Base-by-base conservation (phyloP, 352 stramenopile genomes). In the Globisporangium polare region DNA sequence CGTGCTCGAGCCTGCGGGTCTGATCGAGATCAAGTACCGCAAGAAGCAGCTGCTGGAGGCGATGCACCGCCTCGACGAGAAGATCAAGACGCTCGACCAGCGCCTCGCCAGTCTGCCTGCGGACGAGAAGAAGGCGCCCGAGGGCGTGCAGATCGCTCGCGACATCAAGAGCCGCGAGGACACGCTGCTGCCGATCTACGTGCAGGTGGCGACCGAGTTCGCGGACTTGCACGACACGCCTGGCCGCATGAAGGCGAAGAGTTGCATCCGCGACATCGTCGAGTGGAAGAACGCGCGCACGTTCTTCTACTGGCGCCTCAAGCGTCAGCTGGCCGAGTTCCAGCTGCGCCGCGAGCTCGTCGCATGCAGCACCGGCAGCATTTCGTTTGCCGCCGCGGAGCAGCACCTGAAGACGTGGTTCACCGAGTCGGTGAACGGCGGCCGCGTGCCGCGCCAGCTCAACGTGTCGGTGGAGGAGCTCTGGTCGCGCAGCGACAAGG, bases 181-280 rank as follows among this genome's bases (percentile, higher is more conserved):
- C 53, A 74, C 86, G 53, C 75, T 99, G 22, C 71, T 99, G 65
- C 97, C 97, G 33, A 94, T 99, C 29, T 99, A 99, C 69, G 80
- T 98, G 22, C 95, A 99, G 81, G 94, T 99, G 66, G 91, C 97
- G 31, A 98, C 99, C 27, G 94, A 99, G 75, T 99, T 99, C 74
- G 98, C 97, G 31, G 98, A 99, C 72, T 83, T 99, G 37, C 98
- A 99, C 81, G 98, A 99, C 75, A 99, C 96, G 52, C 97, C 98
- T 35, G 98, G 97, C n/a, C 89, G 98, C 58, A 99, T 99, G 98
- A 96, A 99, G 77, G 96, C 97, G 43, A 98, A 99, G 73, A 92
- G 92, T 65, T 98, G 98, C 46, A 99, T 99, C 80, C 83, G 97
- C 60, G 74, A 96, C 24, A 86, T 98, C 45, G 96, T 99, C 39